Percentiles rank a stretch among this genome's conserved stretches.
Conservation (phyloP, 805 yeast species). For the Starmerella tilneyi region DNA sequence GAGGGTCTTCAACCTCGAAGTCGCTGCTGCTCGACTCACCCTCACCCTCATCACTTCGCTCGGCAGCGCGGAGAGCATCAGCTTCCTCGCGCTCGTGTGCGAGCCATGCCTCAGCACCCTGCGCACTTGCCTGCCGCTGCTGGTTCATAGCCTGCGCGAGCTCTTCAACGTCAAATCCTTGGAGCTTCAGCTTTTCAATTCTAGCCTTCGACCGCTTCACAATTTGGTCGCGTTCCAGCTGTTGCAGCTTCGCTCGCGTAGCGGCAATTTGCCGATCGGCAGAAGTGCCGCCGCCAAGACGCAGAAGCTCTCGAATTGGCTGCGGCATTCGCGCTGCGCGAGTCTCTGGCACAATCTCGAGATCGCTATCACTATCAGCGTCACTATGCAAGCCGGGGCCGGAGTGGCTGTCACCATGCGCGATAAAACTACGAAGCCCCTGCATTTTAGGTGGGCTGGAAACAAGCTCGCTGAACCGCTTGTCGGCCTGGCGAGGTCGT, state of each 20-base stretch:
- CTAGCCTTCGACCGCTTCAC: constrained; percentile 6
- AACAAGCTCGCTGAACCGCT: constrained; percentile 3
- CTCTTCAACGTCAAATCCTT: constrained; percentile 19
- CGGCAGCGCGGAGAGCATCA: constrained; percentile 10
- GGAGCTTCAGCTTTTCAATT: constrained; percentile 10
- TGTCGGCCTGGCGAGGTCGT: not conserved
- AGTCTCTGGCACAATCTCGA: constrained; percentile 24
- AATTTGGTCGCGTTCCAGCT: constrained; percentile 16
- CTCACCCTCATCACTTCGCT: constrained; percentile 11
- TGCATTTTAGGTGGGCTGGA: constrained; percentile 23
- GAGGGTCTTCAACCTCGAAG: constrained; percentile 1
- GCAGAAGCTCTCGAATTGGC: constrained; percentile 19
- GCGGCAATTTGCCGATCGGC: constrained; percentile 9
- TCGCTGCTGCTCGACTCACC: constrained; percentile 4
- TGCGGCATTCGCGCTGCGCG: constrained; percentile 13
- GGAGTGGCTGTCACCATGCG: not conserved
- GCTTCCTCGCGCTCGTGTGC: constrained; percentile 20
- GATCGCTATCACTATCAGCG: constrained; percentile 19
- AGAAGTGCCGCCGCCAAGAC: constrained; percentile 14
- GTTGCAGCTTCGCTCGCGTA: constrained; percentile 10
- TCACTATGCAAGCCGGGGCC: not conserved
- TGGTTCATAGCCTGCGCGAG: constrained; percentile 7
- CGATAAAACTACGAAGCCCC: constrained; percentile 17
- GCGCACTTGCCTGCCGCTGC: constrained; percentile 6
- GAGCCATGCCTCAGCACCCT: constrained; percentile 16